phyloP scores from a whole-genome alignment of 768 basidiomycete genomes.

The Mycena venus region DNA sequence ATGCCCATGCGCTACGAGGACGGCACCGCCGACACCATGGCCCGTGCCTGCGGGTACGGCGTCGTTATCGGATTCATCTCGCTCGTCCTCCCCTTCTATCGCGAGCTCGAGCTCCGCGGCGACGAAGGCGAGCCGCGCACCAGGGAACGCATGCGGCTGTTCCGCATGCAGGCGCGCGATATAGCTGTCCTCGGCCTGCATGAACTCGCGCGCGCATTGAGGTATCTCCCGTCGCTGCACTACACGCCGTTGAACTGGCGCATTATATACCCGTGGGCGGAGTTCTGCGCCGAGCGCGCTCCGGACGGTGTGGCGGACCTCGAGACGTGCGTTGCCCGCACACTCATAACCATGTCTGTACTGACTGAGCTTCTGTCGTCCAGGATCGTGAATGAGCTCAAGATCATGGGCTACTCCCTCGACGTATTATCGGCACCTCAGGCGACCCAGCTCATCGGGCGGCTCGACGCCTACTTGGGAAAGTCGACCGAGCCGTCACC shows the following conservation, averaged over 20 bases:
- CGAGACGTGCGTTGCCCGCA: neutral
- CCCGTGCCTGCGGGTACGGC: neutral
- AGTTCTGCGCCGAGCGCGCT: neutral
- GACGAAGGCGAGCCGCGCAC: neutral
- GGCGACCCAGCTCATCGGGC: neutral
- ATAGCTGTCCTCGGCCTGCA: neutral
- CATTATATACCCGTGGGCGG: neutral
- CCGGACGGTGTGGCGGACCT: neutral
- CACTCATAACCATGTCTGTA: neutral
- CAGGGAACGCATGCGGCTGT: neutral
- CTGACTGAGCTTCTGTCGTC: neutral
- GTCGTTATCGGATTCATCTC: neutral
- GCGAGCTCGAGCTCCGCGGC: neutral
- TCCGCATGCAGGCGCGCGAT: neutral
- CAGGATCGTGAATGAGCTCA: slow-evolving; percentile 2
- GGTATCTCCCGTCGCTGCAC: neutral
- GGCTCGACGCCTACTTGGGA: neutral
- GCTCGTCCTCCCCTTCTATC: neutral
- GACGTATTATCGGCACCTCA: neutral
- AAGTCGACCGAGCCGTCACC: neutral
- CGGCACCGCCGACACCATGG: neutral
- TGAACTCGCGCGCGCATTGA: neutral
- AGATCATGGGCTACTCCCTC: neutral
- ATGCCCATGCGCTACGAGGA: neutral
- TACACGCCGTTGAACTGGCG: neutral